Percentiles rank a stretch among this genome's conserved stretches.
phyloP scores from a whole-genome alignment of 495 filamentous ascomycete genomes.

The Tuber microsphaerosporum region DNA sequence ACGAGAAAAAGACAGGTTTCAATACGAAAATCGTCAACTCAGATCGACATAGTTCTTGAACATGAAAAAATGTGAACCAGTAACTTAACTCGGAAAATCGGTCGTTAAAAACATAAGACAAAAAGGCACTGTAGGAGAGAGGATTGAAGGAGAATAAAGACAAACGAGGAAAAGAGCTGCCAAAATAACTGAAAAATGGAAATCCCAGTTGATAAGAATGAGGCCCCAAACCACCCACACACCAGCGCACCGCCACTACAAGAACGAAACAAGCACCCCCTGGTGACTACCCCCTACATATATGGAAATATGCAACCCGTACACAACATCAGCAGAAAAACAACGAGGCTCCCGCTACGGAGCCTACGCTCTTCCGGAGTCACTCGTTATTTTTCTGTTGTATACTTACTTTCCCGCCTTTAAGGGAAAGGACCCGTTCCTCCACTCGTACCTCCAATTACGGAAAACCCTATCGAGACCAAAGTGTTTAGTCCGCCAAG shows the following conservation, averaged over 20 bases:
- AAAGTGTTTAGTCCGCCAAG: slow-evolving; percentile 27
- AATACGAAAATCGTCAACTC: not conserved
- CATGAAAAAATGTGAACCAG: not conserved
- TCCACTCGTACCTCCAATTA: slow-evolving; percentile 11
- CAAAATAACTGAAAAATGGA: not conserved
- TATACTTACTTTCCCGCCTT: slow-evolving; percentile 26
- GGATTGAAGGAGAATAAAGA: not conserved
- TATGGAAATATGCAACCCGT: slow-evolving; percentile 1
- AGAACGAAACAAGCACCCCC: not conserved
- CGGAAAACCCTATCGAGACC: slow-evolving; percentile 20
- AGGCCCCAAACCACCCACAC: not conserved
- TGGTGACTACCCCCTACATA: not conserved
- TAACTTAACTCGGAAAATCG: not conserved
- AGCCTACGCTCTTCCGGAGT: slow-evolving; percentile 36
- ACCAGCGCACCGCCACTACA: not conserved
- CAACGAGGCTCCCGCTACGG: slow-evolving; percentile 35
- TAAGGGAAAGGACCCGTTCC: slow-evolving; percentile 24
- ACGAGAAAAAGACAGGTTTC: not conserved
- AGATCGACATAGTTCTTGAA: not conserved
- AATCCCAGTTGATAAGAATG: not conserved
- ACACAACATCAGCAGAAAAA: slow-evolving; percentile 26
- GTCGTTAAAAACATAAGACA: not conserved
- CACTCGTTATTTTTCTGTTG: slow-evolving; percentile 34
- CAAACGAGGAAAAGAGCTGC: not conserved
- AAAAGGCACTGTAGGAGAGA: not conserved